Conservation (phyloP, 2,329 filamentous ascomycete species). For the Aspergillus sp. region DNA sequence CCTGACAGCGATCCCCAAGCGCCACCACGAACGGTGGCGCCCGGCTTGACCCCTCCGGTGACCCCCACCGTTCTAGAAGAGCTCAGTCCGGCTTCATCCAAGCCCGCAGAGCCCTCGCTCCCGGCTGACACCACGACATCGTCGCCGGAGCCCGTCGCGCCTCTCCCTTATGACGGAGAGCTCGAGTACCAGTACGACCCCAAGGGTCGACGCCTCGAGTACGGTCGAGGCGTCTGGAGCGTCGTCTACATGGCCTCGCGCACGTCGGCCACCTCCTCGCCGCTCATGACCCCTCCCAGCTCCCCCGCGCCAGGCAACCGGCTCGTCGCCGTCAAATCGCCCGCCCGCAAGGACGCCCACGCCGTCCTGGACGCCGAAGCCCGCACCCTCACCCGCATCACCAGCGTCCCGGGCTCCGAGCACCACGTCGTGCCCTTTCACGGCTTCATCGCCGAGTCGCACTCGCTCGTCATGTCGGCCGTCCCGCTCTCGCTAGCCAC, state of each 20-base stretch:
- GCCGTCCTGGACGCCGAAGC: slow-evolving; percentile 45
- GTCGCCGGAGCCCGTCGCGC: slow-evolving; percentile 5
- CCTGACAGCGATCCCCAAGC: slow-evolving; percentile 10
- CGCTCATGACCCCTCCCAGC: slow-evolving; percentile 31
- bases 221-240: slow-evolving; percentile 49
- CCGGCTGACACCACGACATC: slow-evolving; percentile 6
- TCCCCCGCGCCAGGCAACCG: slow-evolving; percentile 32
- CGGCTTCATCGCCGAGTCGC: slow-evolving; percentile 38
- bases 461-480: slow-evolving; percentile 46
- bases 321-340: slow-evolving; percentile 47
- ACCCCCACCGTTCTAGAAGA: slow-evolving; percentile 30
- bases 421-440: slow-evolving; percentile 45
- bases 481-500: slow-evolving; percentile 42
- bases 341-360: slow-evolving; percentile 40
- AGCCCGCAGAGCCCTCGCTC: slow-evolving; percentile 3
- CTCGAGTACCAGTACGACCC: slow-evolving; percentile 31
- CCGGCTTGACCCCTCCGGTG: slow-evolving; percentile 34
- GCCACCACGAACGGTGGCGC: slow-evolving; percentile 11
- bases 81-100: slow-evolving; percentile 7
- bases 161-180: slow-evolving; percentile 32
- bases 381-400: slow-evolving; percentile 40
- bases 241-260: slow-evolving; percentile 45
- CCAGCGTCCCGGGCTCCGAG: slow-evolving; percentile 29
- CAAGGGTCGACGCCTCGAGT: slow-evolving; percentile 34
- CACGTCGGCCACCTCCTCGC: slow-evolving; percentile 7